Base-by-base conservation (phyloP, 305 asterid genomes). In the Fraxinus velutina region DNA sequence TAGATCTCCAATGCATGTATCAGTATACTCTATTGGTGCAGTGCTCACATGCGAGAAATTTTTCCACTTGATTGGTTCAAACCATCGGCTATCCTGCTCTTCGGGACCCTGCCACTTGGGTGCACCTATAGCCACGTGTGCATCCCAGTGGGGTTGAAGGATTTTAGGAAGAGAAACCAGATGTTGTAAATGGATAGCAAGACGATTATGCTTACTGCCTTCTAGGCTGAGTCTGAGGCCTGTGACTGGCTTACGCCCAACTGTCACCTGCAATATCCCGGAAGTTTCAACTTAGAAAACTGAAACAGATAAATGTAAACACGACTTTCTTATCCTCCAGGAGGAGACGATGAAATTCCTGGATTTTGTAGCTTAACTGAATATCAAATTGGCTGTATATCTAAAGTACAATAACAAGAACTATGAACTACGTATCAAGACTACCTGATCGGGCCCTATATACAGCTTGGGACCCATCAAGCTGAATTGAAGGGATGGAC, bases 31-130 rank as follows among this genome's bases (percentile, higher is more conserved):
- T 78, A 96, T 96, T 2, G 99, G 99, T 6, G 99, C 94, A 2
- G 98, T 96, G 88, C 99, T 94, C 17, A 96, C 97, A 15, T 96
- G 99, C 62, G 99, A 96, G 83, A 94, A 96, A 71, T 90, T 96
- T 73, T 94, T 96, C 99, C 99, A 96, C 87, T 96, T 96, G 37
- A 96, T 94, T 0, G 99, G 99, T 80, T 96, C 99, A 62, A 96
- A 96, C 99, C 99, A 96, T 78, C 99, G 88, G 90, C 99, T 94
- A 80, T 96, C 99, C 84, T 96, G 99, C 89, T 96, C 99, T 82
- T 96, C 99, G 0, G 99, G 99, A 7, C 99, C 99, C 83, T 92
- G 96, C 99, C 98, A 96, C 86, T 86, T 92, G 10, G 99, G 99
- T 6, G 99, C 97, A 33, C 99, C 98, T 13, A 96, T 96, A 37